phyloP scores from a whole-genome alignment of 352 stramenopile species.

The Pythium oligandrum region DNA sequence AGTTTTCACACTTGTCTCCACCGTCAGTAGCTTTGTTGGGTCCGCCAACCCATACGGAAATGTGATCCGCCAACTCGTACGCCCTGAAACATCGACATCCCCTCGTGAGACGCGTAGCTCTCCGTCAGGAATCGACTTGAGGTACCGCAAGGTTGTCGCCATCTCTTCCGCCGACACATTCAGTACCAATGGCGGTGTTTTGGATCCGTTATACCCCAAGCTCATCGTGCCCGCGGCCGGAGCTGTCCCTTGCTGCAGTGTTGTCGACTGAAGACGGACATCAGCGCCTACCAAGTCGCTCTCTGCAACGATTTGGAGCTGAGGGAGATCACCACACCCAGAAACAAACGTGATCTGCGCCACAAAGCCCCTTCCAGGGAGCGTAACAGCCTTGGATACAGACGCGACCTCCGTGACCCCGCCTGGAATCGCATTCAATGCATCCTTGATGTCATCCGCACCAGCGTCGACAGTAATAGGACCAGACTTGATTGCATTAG shows the following conservation, averaged over 20 bases:
- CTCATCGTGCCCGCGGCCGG: slow-evolving; percentile 43
- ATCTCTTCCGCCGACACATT: slow-evolving; percentile 86
- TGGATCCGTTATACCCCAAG: slow-evolving; percentile 42
- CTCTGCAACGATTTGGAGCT: slow-evolving; percentile 16
- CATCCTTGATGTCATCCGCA: slow-evolving; percentile 9
- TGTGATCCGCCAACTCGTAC: slow-evolving; percentile 49
- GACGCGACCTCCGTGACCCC: neutral
- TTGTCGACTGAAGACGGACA: slow-evolving; percentile 17
- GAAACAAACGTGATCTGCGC: slow-evolving; percentile 25
- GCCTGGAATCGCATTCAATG: slow-evolving; percentile 2
- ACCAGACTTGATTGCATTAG: slow-evolving; percentile 14
- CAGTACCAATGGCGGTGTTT: slow-evolving; percentile 52
- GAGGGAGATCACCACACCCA: slow-evolving; percentile 19
- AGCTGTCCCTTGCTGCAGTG: slow-evolving; percentile 30
- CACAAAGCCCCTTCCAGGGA: slow-evolving; percentile 18
- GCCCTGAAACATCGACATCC: slow-evolving; percentile 21
- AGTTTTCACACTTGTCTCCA: too few relatives aligned
- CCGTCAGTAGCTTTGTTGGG: slow-evolving; percentile 24
- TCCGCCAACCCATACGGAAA: slow-evolving; percentile 38
- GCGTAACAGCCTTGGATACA: slow-evolving; percentile 1
- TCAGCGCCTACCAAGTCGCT: slow-evolving; percentile 20
- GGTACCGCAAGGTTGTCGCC: slow-evolving; percentile 55
- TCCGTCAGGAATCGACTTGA: slow-evolving; percentile 55
- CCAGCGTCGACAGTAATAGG: slow-evolving; percentile 20
- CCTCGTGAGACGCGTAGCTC: slow-evolving; percentile 38